Conservation (phyloP, 31 red algal genomes). For the Bonnemaisonia californica region DNA sequence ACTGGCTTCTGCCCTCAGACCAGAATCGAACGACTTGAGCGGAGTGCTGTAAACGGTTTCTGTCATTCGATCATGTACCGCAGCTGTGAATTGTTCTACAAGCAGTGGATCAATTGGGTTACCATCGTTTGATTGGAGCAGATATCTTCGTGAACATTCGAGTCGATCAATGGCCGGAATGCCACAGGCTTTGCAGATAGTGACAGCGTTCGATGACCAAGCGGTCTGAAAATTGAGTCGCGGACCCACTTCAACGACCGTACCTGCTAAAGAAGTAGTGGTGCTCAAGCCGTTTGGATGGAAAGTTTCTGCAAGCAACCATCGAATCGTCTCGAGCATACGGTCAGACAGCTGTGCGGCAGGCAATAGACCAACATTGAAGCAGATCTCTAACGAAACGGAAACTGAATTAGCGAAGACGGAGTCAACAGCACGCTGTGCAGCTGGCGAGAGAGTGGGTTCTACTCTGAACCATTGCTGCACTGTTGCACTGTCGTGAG, state of each 20-base stretch:
- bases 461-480: background rate
- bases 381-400: conserved; percentile 37
- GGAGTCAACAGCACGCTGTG: conserved; percentile 32
- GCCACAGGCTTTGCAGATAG: conserved; percentile 90
- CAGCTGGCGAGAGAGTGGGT: background rate
- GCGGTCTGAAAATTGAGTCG: conserved; percentile 99
- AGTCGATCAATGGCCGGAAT: conserved; percentile 60
- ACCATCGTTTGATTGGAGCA: conserved; percentile 11
- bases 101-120: background rate
- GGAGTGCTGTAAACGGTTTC: conserved; percentile 73
- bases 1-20: conserved; percentile 20
- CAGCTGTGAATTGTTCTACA: conserved; percentile 17
- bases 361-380: conserved; percentile 38
- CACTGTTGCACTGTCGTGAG: background rate
- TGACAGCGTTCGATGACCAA: conserved; percentile 95
- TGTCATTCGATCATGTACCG: conserved; percentile 96
- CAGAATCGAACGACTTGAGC: conserved; percentile 69
- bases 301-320: conserved; percentile 89
- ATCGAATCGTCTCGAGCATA: conserved; percentile 22
- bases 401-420: conserved; percentile 1
- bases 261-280: background rate
- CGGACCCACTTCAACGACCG: conserved; percentile 90
- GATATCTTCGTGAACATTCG: conserved; percentile 87
- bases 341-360: background rate
- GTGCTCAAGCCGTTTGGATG: conserved; percentile 20